Evolutionary conservation across 371 early-diverging fungal genomes (phyloP).

Genomic region (Paraphysoderma sedebokerense): DNA sequence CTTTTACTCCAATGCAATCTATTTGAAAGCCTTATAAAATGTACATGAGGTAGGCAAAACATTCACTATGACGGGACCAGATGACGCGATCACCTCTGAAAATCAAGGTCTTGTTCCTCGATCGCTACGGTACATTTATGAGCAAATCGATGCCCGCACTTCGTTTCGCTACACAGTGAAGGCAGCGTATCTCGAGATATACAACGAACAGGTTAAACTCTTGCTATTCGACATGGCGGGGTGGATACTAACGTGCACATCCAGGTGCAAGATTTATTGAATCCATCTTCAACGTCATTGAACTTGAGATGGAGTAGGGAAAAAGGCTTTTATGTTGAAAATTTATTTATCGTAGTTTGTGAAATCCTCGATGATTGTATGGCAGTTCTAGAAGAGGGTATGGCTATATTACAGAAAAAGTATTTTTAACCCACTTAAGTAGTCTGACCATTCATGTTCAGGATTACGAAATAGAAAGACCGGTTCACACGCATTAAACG

Average conservation of each 20-base stretch:
- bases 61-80: constrained; percentile 38
- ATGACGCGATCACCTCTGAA: constrained; percentile 3
- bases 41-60: constrained; percentile 34
- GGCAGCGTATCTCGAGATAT: constrained; percentile 38
- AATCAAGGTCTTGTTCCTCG: constrained; percentile 25
- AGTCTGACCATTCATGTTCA: background rate
- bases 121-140: constrained; percentile 19
- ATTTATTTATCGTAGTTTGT: constrained; percentile 26
- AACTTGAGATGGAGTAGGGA: constrained; percentile 19
- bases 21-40: background rate
- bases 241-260: too few relatives aligned
- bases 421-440: constrained; percentile 3
- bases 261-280: constrained; percentile 28
- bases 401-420: constrained; percentile 1
- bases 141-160: background rate
- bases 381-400: constrained; percentile 29
- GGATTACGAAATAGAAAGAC: constrained; percentile 19
- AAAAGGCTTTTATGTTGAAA: constrained; percentile 27
- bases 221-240: background rate
- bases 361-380: constrained; percentile 21
- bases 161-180: constrained; percentile 7
- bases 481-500: constrained; percentile 16
- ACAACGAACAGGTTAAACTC: constrained; percentile 35
- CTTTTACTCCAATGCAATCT: background rate
- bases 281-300: constrained; percentile 11